phyloP scores from a whole-genome alignment of 257 asterid species.

The Ocimum tenuiflorum region DNA sequence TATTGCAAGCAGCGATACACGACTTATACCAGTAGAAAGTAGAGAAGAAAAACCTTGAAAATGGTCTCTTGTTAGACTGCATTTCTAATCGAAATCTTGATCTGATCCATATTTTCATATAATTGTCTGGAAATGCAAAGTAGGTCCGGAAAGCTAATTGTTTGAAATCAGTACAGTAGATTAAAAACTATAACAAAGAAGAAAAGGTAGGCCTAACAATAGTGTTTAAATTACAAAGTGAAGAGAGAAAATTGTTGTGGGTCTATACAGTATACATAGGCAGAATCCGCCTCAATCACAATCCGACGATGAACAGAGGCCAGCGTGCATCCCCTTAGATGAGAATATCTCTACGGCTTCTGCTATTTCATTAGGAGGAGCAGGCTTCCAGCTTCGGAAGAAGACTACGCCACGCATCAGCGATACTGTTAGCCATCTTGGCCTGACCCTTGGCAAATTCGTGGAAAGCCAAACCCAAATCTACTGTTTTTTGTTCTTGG shows the following conservation, averaged over 20 bases:
- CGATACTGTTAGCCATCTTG: slow-evolving; percentile 55
- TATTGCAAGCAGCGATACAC: too few relatives aligned
- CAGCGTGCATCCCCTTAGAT: neutral
- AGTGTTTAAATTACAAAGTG: slow-evolving; percentile 8
- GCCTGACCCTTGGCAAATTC: slow-evolving; percentile 94
- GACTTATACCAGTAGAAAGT: too few relatives aligned
- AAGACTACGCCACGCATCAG: slow-evolving; percentile 91
- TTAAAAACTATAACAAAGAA: neutral
- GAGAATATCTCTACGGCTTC: neutral
- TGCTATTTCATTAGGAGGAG: slow-evolving; percentile 24
- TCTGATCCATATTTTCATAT: too few relatives aligned
- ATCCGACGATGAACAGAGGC: neutral
- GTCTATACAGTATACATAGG: slow-evolving; percentile 45
- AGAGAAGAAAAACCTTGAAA: too few relatives aligned
- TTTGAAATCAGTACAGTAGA: neutral
- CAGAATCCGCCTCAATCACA: slow-evolving; percentile 6
- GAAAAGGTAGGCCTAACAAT: slow-evolving; percentile 3
- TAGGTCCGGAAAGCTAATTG: too few relatives aligned
- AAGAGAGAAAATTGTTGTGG: slow-evolving; percentile 6
- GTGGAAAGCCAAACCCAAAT: slow-evolving; percentile 88
- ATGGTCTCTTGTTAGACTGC: too few relatives aligned
- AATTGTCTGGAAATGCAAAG: too few relatives aligned
- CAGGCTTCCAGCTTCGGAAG: slow-evolving; percentile 90
- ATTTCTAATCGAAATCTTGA: neutral
- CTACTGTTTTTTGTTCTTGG: slow-evolving; percentile 86